These are phyloP conservation scores for Neurospora sp. DNA, from an alignment of 2,329 filamentous ascomycete species.

Conservation along the genomic window DNA sequence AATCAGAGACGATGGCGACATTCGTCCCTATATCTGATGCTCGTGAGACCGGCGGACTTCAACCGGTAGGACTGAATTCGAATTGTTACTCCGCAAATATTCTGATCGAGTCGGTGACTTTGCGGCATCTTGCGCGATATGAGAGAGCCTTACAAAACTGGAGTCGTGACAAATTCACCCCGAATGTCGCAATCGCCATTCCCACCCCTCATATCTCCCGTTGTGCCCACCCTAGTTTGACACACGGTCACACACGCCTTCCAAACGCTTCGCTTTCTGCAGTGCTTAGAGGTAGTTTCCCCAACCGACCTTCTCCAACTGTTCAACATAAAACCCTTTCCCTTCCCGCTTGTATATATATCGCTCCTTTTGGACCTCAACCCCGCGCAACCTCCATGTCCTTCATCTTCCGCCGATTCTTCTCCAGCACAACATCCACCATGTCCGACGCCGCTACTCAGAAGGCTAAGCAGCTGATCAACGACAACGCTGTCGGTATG, in stretches of 20 bases:
- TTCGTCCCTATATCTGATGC: not conserved
- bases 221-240: not conserved
- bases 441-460: constrained; percentile 71
- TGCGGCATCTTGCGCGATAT: not conserved
- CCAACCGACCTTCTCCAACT: not conserved
- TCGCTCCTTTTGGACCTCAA: constrained; percentile 8
- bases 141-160: not conserved
- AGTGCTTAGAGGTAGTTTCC: not conserved
- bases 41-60: not conserved
- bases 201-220: not conserved
- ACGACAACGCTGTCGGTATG: constrained; percentile 77
- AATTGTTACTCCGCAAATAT: not conserved
- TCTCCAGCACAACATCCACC: constrained; percentile 53
- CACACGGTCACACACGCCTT: not conserved
- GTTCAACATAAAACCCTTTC: constrained; percentile 5
- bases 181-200: not conserved
- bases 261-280: not conserved
- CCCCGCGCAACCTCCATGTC: constrained; percentile 35
- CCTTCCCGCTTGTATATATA: constrained; percentile 13
- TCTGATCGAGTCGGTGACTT: not conserved
- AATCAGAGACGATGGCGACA: not conserved
- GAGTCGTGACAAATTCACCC: not conserved
- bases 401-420: constrained; percentile 59
- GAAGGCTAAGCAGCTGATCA: constrained; percentile 79
- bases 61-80: not conserved